phyloP scores from a whole-genome alignment of 441 rosid species.

The Bruguiera hainesii region DNA sequence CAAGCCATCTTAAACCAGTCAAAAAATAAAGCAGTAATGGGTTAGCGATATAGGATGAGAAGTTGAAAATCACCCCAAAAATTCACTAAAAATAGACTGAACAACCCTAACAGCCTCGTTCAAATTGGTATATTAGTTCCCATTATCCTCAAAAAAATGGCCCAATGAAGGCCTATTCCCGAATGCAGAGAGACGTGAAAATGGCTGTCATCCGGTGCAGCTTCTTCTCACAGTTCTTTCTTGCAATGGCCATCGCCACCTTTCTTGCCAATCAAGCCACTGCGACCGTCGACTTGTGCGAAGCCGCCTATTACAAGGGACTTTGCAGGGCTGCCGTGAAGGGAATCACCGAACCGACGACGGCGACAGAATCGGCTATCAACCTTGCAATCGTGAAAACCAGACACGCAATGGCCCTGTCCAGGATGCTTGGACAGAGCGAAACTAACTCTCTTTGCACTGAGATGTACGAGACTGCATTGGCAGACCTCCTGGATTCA shows the following conservation, averaged over 20 bases:
- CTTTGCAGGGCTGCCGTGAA: conserved; percentile 30
- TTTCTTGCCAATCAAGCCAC: conserved; percentile 10
- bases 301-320: conserved; percentile 18
- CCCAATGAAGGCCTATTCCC: not conserved
- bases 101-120: not conserved
- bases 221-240: conserved; percentile 23
- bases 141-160: not conserved
- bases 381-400: conserved; percentile 19
- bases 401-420: not conserved
- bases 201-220: not conserved
- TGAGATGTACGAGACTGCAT: conserved; percentile 23
- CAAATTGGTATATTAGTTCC: not conserved
- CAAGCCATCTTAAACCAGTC: not conserved
- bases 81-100: not conserved
- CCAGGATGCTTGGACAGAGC: not conserved
- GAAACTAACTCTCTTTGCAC: not conserved
- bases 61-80: not conserved
- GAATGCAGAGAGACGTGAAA: conserved; percentile 6
- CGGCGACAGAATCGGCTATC: conserved; percentile 29
- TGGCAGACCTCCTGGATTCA: conserved; percentile 26
- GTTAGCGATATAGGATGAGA: not conserved
- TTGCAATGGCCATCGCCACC: conserved; percentile 17
- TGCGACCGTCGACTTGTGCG: conserved; percentile 21
- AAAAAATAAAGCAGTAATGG: not conserved
- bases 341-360: conserved; percentile 22